Evolutionary conservation across 768 basidiomycete genomes (phyloP).

Genomic region (Chalciporus chontae): DNA sequence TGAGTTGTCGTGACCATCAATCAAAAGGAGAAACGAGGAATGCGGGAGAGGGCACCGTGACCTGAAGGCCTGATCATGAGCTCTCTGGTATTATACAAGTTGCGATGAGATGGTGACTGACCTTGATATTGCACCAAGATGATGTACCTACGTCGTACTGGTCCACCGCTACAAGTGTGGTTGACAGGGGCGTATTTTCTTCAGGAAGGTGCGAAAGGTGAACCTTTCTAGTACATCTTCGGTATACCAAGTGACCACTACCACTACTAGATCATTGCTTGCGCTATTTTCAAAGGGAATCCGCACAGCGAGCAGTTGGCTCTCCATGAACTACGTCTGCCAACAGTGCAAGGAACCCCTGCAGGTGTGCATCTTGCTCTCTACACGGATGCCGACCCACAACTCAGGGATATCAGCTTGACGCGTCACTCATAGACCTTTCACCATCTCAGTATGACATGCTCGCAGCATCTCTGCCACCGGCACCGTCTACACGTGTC

Average conservation of each 20-base stretch:
- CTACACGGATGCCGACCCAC: background rate
- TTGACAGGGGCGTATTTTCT: background rate
- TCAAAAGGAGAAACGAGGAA: background rate
- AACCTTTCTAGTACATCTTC: too few species aligned
- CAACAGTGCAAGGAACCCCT: slow-evolving; percentile 92
- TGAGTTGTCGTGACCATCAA: slow-evolving; percentile 15
- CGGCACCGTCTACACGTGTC: slow-evolving; percentile 42
- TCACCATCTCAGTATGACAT: slow-evolving; percentile 86
- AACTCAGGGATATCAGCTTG: slow-evolving; percentile 48
- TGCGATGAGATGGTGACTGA: background rate
- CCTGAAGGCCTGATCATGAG: background rate
- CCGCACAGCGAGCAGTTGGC: background rate
- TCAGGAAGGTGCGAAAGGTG: background rate
- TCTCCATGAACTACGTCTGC: slow-evolving; percentile 53
- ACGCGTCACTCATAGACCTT: slow-evolving; percentile 87
- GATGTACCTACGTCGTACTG: too few species aligned
- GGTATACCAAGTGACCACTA: background rate
- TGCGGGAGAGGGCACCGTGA: background rate
- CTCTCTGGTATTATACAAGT: background rate
- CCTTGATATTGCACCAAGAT: background rate
- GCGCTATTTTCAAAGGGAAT: background rate
- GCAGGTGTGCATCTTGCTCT: slow-evolving; percentile 46
- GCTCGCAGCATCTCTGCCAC: slow-evolving; percentile 68
- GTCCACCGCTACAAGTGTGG: too few species aligned
- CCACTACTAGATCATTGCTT: background rate